These are phyloP conservation scores for Endoconidiophora polonica DNA, from an alignment of 2,329 filamentous ascomycete species.

Conservation along the genomic window DNA sequence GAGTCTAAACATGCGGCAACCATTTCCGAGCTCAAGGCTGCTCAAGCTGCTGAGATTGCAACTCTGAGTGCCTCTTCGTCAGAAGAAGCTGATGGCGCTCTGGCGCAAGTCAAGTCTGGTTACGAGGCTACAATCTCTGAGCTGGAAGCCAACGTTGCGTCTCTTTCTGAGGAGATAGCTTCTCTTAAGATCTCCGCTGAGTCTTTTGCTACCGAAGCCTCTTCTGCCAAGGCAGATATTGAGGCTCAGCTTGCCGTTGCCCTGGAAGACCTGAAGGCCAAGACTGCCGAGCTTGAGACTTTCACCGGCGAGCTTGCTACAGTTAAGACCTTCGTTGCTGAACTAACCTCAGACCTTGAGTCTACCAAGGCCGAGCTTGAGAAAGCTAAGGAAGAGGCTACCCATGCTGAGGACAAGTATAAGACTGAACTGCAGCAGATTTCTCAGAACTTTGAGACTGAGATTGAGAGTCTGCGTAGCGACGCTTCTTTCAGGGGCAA, in stretches of 20 bases:
- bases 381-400: constrained; percentile 28
- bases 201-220: constrained; percentile 30
- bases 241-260: constrained; percentile 17
- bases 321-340: constrained; percentile 33
- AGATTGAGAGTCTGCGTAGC: constrained; percentile 45
- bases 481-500: constrained; percentile 49
- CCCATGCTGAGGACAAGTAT: constrained; percentile 37
- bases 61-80: constrained; percentile 16
- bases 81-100: constrained; percentile 22
- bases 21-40: constrained; percentile 22
- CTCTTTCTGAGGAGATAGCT: constrained; percentile 33
- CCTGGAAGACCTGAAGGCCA: constrained; percentile 25
- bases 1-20: constrained; percentile 31
- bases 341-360: constrained; percentile 30
- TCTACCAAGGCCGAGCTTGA: constrained; percentile 31
- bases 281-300: constrained; percentile 21
- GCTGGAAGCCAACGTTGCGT: constrained; percentile 31
- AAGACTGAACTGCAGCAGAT: constrained; percentile 40
- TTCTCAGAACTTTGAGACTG: constrained; percentile 45
- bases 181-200: constrained; percentile 33
- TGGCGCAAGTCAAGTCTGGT: constrained; percentile 32
- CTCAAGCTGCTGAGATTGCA: constrained; percentile 26
- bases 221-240: constrained; percentile 31
- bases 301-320: constrained; percentile 24
- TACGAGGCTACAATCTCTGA: constrained; percentile 32